Evolutionary conservation across 2,329 filamentous ascomycete genomes (phyloP).

Genomic region (Colletotrichum filicis): DNA sequence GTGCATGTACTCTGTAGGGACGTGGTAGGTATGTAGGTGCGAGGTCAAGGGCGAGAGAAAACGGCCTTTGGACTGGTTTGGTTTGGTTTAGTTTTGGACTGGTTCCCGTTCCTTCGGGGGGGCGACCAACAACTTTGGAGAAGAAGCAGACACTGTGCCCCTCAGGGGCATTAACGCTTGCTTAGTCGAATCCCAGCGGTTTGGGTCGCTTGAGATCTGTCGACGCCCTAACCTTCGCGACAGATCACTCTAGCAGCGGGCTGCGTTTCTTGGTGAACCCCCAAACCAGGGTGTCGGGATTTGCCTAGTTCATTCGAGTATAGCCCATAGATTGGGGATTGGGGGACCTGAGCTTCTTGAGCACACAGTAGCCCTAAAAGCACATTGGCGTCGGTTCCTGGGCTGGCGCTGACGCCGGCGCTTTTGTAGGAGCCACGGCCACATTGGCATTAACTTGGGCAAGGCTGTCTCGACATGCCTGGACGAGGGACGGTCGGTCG

Average conservation of each 20-base stretch:
- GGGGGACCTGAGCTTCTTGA: slow-evolving; percentile 12
- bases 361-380: slow-evolving; percentile 12
- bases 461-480: neutral
- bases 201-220: slow-evolving; percentile 38
- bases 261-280: slow-evolving; percentile 37
- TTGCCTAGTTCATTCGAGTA: slow-evolving; percentile 34
- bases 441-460: neutral
- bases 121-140: slow-evolving; percentile 22
- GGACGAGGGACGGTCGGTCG: neutral
- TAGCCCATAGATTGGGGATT: slow-evolving; percentile 18
- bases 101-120: slow-evolving; percentile 9
- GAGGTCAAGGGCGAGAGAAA: slow-evolving; percentile 15
- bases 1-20: neutral
- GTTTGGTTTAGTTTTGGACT: neutral
- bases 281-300: slow-evolving; percentile 36
- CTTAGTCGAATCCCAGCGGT: slow-evolving; percentile 35
- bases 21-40: slow-evolving; percentile 3
- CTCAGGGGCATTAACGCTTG: slow-evolving; percentile 35
- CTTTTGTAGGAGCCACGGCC: neutral
- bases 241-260: slow-evolving; percentile 37
- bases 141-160: slow-evolving; percentile 35
- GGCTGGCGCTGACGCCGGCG: slow-evolving; percentile 1
- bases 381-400: slow-evolving; percentile 29
- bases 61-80: slow-evolving; percentile 22
- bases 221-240: slow-evolving; percentile 37